These are phyloP conservation scores for Wilcoxina mikolae DNA, from an alignment of 495 filamentous ascomycete genomes.

Conservation along the genomic window DNA sequence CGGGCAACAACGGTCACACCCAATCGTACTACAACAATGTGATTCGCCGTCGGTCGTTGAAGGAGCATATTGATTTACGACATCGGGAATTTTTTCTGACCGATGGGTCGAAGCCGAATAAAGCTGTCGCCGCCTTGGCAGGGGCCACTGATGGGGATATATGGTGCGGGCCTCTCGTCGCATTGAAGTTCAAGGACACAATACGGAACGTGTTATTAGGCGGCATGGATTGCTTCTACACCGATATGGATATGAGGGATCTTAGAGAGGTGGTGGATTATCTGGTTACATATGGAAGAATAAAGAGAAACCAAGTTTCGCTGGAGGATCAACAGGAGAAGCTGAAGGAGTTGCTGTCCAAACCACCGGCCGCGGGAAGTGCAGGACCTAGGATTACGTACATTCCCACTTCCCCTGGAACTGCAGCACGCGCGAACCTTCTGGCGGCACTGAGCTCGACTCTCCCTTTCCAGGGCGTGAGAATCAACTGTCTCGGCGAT, in stretches of 20 bases:
- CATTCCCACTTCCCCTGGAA: too few relatives aligned
- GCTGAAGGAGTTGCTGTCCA: too few relatives aligned
- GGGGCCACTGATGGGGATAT: slow-evolving; percentile 1
- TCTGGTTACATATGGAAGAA: slow-evolving; percentile 18
- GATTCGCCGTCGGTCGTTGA: slow-evolving; percentile 6
- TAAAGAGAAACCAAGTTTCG: background rate
- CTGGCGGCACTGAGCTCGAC: too few relatives aligned
- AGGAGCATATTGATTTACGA: slow-evolving; percentile 8
- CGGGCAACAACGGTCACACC: too few relatives aligned
- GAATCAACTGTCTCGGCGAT: slow-evolving; percentile 30
- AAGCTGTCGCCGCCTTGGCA: slow-evolving; percentile 13
- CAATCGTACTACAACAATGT: background rate
- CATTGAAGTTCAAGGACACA: slow-evolving; percentile 13
- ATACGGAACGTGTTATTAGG: too few relatives aligned
- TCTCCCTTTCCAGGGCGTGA: slow-evolving; percentile 24
- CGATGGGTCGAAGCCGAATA: slow-evolving; percentile 24
- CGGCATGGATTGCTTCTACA: slow-evolving; percentile 5
- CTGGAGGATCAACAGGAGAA: too few relatives aligned
- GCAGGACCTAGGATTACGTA: too few relatives aligned
- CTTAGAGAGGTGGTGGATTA: slow-evolving; percentile 28
- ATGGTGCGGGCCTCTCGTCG: slow-evolving; percentile 25
- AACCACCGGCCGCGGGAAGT: too few relatives aligned
- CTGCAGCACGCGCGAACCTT: too few relatives aligned
- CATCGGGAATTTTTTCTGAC: slow-evolving; percentile 14
- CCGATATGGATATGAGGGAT: slow-evolving; percentile 28